Evolutionary conservation across 495 filamentous ascomycete genomes (phyloP).

Genomic region (Talaromyces liani): DNA sequence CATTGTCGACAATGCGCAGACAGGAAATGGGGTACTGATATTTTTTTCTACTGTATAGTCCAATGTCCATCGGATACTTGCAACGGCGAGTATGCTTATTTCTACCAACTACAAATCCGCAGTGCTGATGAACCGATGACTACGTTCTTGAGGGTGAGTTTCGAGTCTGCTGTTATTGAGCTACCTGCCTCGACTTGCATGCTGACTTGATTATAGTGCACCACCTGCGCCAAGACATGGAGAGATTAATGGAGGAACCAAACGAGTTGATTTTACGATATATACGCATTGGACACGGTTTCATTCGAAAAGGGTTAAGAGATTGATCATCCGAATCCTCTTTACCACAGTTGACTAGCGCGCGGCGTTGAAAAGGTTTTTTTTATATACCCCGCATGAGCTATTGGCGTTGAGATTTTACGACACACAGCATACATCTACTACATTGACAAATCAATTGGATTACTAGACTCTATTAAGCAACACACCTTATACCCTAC

Average conservation of each 20-base stretch:
- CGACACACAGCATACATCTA: not conserved
- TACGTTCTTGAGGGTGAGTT: conserved; percentile 76
- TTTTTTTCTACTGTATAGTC: conserved; percentile 30
- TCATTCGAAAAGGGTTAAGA: not conserved
- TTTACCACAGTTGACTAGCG: not conserved
- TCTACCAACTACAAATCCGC: conserved; percentile 94
- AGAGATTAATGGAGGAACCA: conserved; percentile 25
- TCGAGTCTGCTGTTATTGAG: conserved; percentile 3
- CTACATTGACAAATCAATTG: not conserved
- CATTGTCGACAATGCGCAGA: not conserved
- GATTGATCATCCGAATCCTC: not conserved
- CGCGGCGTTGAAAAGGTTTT: conserved; percentile 2
- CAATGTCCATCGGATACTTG: conserved; percentile 75
- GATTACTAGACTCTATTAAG: not conserved
- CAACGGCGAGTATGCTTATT: conserved; percentile 73
- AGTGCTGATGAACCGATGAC: conserved; percentile 99
- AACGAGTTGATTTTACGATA: not conserved
- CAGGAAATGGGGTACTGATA: not conserved
- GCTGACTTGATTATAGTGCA: conserved; percentile 31
- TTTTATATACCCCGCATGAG: conserved; percentile 5
- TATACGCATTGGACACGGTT: not conserved
- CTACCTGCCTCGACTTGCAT: conserved; percentile 10
- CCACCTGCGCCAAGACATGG: conserved; percentile 34
- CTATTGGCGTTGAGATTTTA: not conserved
- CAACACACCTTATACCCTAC: not conserved